Conservation (phyloP, 345 rosid species). For the Brassica incana region DNA sequence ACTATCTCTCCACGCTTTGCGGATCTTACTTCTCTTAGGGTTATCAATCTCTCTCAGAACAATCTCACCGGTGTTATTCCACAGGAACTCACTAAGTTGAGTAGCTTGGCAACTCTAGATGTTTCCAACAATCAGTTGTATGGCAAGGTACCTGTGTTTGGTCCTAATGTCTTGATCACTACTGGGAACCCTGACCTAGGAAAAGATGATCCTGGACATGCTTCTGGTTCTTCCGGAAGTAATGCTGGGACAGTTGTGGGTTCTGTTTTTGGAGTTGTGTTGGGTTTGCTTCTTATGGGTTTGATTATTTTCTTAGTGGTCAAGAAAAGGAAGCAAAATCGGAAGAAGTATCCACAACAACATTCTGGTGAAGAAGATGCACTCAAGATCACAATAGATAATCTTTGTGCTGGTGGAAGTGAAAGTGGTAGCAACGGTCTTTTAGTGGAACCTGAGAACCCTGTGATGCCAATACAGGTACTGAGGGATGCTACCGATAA, state of each 20-base stretch:
- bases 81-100: constrained; percentile 46
- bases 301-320: constrained; percentile 31
- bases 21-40: constrained; percentile 39
- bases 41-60: constrained; percentile 50
- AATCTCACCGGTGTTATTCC: constrained; percentile 57
- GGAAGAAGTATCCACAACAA: constrained; percentile 51
- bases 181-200: constrained; percentile 58
- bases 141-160: constrained; percentile 53
- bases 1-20: constrained; percentile 55
- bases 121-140: constrained; percentile 53
- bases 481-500: constrained; percentile 47
- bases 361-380: constrained; percentile 41
- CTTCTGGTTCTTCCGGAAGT: constrained; percentile 11
- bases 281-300: constrained; percentile 37
- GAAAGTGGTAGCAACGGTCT: constrained; percentile 35
- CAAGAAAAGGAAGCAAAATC: constrained; percentile 45
- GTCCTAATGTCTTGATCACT: constrained; percentile 34
- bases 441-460: constrained; percentile 40
- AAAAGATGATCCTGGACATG: constrained; percentile 30
- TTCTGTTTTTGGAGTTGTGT: constrained; percentile 39
- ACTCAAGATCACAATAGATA: constrained; percentile 43
- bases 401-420: constrained; percentile 31
- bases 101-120: constrained; percentile 46
- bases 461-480: constrained; percentile 44
- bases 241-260: constrained; percentile 43